Evolutionary conservation across 345 rosid genomes (phyloP), one percentile per base, ranked within the genome.

Genomic region (Trapa incisa): DNA sequence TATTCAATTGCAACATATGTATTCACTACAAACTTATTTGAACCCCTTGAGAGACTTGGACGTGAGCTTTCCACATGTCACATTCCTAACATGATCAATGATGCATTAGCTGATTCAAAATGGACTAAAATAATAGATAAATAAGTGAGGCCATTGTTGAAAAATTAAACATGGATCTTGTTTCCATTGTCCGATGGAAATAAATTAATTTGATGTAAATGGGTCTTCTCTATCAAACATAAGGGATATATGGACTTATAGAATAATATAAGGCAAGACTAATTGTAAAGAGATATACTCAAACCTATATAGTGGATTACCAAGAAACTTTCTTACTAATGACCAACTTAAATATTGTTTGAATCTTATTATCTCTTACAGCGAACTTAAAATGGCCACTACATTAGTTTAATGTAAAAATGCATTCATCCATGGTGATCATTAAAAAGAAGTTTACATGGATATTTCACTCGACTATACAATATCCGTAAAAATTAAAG

Each of bases 251-350:
- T 67, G 70, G 70, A 8, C 11, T 3, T 5, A 14, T 48, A 6
- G 45, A 48, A 32, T 48, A 33, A 41, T 38, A 67, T 22, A 67
- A 67, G 52, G 70, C 70, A 22, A 22, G 61, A 52, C 41, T 67
- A 3, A 61, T 50, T 1, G 62, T 61, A 10, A 53, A 67, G 45
- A 61, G 62, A 8, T 67, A 12, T 7, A 35, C 61, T 5, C 61
- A 67, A 36, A 50, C 32, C 7, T 17, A 32, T 1, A 14, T 47
- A 12, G 17, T 53, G 22, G 70, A 67, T 53, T 67, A 32, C 6
- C 37, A 14, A 11, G 70, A 67, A 32, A 54, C 47, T 7, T 67
- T 67, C 53, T 14, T 61, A 16, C 70, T 22, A 3, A 22, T 67
- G 14, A 60, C 70, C 2, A 67, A 54, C 7, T 22, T 67, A 1